These are phyloP conservation scores for Trifolium repens DNA, from an alignment of 306 rosid species.

Conservation along the genomic window DNA sequence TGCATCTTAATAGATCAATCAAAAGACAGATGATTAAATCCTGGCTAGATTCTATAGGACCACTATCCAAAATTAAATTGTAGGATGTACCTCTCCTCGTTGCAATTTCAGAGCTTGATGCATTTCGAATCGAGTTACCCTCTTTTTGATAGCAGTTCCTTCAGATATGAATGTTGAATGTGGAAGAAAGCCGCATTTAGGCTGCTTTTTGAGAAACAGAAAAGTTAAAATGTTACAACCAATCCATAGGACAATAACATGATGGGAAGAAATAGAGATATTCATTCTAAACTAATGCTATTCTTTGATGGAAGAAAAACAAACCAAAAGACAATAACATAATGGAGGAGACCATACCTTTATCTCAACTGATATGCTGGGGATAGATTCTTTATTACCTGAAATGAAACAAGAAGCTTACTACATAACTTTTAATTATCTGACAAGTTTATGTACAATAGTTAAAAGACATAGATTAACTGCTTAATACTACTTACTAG, in stretches of 20 bases:
- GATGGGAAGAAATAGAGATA: constrained; percentile 9
- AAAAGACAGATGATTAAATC: constrained; percentile 14
- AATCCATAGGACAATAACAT: constrained; percentile 15
- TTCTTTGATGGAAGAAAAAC: constrained; percentile 13
- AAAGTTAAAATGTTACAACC: constrained; percentile 26
- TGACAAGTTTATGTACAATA: constrained; percentile 3
- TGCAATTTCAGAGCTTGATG: constrained; percentile 90
- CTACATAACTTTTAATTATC: constrained; percentile 21
- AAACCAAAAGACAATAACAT: constrained; percentile 11
- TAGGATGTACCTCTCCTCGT: constrained; percentile 67
- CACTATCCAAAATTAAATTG: constrained; percentile 1
- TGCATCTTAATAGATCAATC: constrained; percentile 2
- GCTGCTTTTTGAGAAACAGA: constrained; percentile 52
- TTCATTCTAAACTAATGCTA: constrained; percentile 8
- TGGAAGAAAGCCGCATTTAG: constrained; percentile 95
- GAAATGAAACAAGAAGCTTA: constrained; percentile 47
- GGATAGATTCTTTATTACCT: constrained; percentile 59
- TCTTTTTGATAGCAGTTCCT: constrained; percentile 65
- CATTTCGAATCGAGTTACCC: constrained; percentile 78
- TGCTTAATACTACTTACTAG: background rate
- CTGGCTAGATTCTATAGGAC: constrained; percentile 14
- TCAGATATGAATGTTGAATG: constrained; percentile 73
- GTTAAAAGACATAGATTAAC: background rate
- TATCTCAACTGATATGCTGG: constrained; percentile 86
- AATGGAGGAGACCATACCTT: constrained; percentile 58